phyloP scores from a whole-genome alignment of 2,329 filamentous ascomycete species.

The Chaetomiaceae sp. region DNA sequence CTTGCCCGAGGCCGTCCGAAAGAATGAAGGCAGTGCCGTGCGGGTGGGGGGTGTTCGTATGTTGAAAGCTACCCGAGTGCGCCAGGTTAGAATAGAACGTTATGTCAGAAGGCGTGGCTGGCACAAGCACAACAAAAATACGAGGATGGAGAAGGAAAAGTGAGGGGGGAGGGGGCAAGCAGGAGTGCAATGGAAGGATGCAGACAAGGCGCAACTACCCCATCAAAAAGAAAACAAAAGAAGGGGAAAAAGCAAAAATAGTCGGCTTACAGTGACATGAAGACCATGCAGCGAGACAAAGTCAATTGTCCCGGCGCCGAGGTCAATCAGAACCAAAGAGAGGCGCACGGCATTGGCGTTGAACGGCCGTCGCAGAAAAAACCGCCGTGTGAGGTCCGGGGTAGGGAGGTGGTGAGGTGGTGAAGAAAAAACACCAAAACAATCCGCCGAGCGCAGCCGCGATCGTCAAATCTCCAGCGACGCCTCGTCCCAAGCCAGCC shows the following conservation, averaged over 20 bases:
- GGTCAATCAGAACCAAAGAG: constrained; percentile 7
- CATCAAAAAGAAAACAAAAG: too few relatives aligned
- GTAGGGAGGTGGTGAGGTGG: neutral
- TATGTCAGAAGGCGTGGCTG: constrained; percentile 13
- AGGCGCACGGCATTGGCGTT: constrained; percentile 9
- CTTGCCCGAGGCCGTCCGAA: constrained; percentile 10
- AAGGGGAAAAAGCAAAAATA: too few relatives aligned
- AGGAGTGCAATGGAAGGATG: too few relatives aligned
- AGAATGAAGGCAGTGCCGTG: constrained; percentile 18
- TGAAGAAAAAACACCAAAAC: constrained; percentile 11
- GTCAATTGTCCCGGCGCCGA: constrained; percentile 21
- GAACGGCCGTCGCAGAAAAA: constrained; percentile 2
- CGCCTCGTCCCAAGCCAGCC: neutral
- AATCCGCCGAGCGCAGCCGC: constrained; percentile 1
- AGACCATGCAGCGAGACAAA: constrained; percentile 21
- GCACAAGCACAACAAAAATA: neutral
- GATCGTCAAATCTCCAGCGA: too few relatives aligned
- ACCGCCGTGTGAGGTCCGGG: neutral
- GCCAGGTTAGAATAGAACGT: neutral
- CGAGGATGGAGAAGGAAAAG: neutral
- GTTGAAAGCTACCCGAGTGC: constrained; percentile 23
- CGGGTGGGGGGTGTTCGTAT: neutral
- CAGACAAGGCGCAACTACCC: too few relatives aligned
- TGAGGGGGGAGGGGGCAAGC: too few relatives aligned
- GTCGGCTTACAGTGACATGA: constrained; percentile 28